Evolutionary conservation across 768 basidiomycete genomes (phyloP), one percentile per base, ranked within the genome.

Genomic region (Suillus decipiens): DNA sequence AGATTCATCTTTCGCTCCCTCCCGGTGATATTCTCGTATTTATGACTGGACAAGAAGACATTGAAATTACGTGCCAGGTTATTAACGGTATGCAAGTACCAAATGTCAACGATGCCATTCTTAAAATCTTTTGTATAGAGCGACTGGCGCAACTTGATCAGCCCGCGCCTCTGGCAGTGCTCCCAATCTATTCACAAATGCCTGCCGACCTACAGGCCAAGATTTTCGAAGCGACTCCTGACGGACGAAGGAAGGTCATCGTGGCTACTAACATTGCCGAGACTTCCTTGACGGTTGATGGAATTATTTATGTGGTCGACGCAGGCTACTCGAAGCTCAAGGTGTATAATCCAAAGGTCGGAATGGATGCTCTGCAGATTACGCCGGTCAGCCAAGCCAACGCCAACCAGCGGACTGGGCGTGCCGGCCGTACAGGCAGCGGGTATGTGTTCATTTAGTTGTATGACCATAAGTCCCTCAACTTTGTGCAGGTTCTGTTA

Each of bases 1-100:
- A 96, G 71, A 99, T 99, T 50, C 96, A 99, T 73, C 81, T 99
- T 45, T 95, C 96, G 2, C 84, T 91, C 19, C 95, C 96, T 24
- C 86, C 88, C 0, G 97, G 97, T 15, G 97, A 99, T 77, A 92
- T 99, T 59, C 81, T 99, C 47, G 95, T 99, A 31, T 99, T 99
- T 76, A 99, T 99, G 96, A 99, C 97, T 33, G 97, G 97, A 42
- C 97, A 99, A 78, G 97, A 99, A 77, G 96, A 99, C 74, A 99
- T 99, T 64, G 96, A 99, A 77, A 85, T 94, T 36, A 99, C 95
- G 12, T 99, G 97, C 72, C 91, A 93, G 71, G 96, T 99, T 37
- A 81, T 98, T 22, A 86, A 90, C 75, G 95, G 95, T 95, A 58
- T 53, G 84, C 72, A 5, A 36, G 33, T 31, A 34, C 42, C 14